These are phyloP conservation scores for Bruguiera hainesii DNA, from an alignment of 441 rosid species.

Conservation along the genomic window DNA sequence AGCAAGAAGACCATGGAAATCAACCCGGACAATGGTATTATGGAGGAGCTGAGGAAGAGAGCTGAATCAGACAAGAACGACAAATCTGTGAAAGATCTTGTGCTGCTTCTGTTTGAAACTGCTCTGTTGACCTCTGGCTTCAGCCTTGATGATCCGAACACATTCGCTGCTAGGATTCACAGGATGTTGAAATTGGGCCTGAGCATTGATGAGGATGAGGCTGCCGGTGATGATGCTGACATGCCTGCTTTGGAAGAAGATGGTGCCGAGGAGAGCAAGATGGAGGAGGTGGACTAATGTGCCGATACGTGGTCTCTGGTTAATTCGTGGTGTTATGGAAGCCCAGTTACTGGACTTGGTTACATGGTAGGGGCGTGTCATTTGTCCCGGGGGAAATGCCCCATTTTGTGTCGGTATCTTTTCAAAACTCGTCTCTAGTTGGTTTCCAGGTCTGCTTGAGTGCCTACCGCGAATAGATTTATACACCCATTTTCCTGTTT, in stretches of 20 bases:
- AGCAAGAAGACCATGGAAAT: conserved; percentile 70
- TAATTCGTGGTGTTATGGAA: background rate
- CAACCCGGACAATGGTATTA: conserved; percentile 60
- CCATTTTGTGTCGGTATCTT: too few relatives aligned
- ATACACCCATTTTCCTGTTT: too few relatives aligned
- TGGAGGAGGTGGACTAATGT: conserved; percentile 58
- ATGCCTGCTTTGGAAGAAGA: conserved; percentile 61
- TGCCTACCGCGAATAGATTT: too few relatives aligned
- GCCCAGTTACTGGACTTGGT: too few relatives aligned
- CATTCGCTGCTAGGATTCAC: conserved; percentile 52
- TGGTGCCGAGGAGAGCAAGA: conserved; percentile 60
- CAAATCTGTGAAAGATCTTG: conserved; percentile 53
- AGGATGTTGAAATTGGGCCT: conserved; percentile 56
- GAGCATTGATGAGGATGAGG: conserved; percentile 43
- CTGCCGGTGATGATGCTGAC: conserved; percentile 41
- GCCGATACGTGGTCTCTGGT: background rate
- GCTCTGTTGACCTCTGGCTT: conserved; percentile 54
- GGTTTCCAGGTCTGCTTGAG: too few relatives aligned
- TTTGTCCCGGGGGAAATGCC: too few relatives aligned
- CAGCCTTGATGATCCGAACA: conserved; percentile 63
- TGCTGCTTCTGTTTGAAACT: conserved; percentile 48
- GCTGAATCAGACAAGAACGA: conserved; percentile 52
- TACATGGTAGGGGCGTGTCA: too few relatives aligned
- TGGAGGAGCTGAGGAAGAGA: conserved; percentile 70
- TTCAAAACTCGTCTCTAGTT: too few relatives aligned